Conservation (phyloP, 371 early-diverging fungal species). For the Batkoa obscura region DNA sequence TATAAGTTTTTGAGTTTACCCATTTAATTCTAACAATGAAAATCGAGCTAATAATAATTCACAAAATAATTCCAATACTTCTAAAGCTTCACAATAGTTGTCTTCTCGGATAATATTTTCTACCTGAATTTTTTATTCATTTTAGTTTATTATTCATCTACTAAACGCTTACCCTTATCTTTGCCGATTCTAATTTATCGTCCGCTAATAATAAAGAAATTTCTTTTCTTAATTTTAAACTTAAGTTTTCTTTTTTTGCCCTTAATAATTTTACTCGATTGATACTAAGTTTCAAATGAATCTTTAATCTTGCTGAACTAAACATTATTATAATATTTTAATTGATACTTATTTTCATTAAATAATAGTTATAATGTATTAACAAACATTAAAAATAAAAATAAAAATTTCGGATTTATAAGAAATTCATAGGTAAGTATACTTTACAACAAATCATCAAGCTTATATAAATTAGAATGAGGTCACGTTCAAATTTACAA, state of each 20-base stretch:
- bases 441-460: too few relatives aligned
- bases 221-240: slow-evolving; percentile 54
- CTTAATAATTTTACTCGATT: slow-evolving; percentile 74
- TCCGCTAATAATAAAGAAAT: slow-evolving; percentile 60
- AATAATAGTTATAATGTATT: too few relatives aligned
- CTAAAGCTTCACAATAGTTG: slow-evolving; percentile 70
- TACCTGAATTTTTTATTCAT: slow-evolving; percentile 17
- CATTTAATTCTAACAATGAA: slow-evolving; percentile 64
- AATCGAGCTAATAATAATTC: slow-evolving; percentile 74
- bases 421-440: too few relatives aligned
- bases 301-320: slow-evolving; percentile 41
- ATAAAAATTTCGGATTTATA: too few relatives aligned
- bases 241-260: slow-evolving; percentile 61
- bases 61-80: slow-evolving; percentile 76
- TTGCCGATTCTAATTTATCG: slow-evolving; percentile 72
- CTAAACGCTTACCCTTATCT: slow-evolving; percentile 41
- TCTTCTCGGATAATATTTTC: slow-evolving; percentile 90
- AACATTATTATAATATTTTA: background rate
- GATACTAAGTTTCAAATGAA: slow-evolving; percentile 67
- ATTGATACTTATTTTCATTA: too few relatives aligned
- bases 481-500: too few relatives aligned
- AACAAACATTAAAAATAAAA: too few relatives aligned
- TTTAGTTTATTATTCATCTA: background rate
- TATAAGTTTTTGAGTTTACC: slow-evolving; percentile 19
- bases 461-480: too few relatives aligned